Evolutionary conservation across 495 filamentous ascomycete genomes (phyloP).

Genomic region (Glarea lozoyensis): DNA sequence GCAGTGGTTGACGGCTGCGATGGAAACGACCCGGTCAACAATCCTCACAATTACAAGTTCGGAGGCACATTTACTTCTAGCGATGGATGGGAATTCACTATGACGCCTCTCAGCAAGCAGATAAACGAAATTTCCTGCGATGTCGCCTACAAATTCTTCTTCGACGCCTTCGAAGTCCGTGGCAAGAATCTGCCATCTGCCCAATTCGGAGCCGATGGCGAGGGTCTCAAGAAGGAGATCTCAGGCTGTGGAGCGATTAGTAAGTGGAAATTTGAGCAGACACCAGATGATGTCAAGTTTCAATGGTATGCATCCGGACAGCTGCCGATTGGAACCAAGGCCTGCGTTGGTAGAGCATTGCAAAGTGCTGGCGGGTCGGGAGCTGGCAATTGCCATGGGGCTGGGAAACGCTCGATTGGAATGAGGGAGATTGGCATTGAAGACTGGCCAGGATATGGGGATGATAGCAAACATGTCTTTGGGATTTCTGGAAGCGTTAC

Average conservation of each 20-base stretch:
- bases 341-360: neutral
- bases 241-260: neutral
- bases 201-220: neutral
- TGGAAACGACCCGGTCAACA: neutral
- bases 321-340: neutral
- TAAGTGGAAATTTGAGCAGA: neutral
- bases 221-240: neutral
- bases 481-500: neutral
- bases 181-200: neutral
- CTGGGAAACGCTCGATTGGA: neutral
- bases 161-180: neutral
- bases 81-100: neutral
- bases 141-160: neutral
- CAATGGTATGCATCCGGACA: neutral
- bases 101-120: neutral
- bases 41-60: neutral
- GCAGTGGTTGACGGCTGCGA: neutral
- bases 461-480: neutral
- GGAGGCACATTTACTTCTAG: neutral
- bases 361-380: neutral
- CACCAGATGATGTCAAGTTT: neutral
- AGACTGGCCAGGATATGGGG: neutral
- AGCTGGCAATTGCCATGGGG: neutral
- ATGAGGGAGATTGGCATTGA: neutral
- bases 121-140: neutral